Evolutionary conservation across 495 filamentous ascomycete species (phyloP), one percentile per base, ranked within the genome.

Genomic region (Neurospora tetrasperma): DNA sequence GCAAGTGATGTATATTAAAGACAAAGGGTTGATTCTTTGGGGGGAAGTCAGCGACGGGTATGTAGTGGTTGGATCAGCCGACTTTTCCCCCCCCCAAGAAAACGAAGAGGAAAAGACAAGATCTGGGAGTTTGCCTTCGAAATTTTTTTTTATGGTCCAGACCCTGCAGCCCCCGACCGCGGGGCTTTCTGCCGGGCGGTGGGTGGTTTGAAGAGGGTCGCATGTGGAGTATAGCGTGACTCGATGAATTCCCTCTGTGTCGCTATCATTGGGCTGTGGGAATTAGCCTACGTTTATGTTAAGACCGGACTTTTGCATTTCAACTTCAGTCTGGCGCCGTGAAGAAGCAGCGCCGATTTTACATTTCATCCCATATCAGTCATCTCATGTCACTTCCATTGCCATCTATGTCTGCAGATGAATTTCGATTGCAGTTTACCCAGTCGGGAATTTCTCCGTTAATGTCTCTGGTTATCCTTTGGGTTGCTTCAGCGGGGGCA

Each of bases 41-140:
- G 80, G 79, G 78, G 75, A 74, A 77, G 71, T 72, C 80, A 80
- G 78, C 73, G 79, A 79, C 73, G 71, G 76, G 70, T 42, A 72
- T 72, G 62, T 66, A 35, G 27, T 73, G 74, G 71, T 70, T 74
- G 66, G 71, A 74, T 76, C 75, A 62, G 71, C 75, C 78, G 74
- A 79, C 80, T 78, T 77, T 77, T 80, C 76, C 80, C 79, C 48
- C 48, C 79, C 80, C 77, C 79, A 79, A 79, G 73, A 78, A 76
- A 3, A 66, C 54, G 14, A 78, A 78, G 74, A 73, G 70, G 59
- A 76, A 75, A 73, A 78, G 74, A 72, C 70, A 78, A 71, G 75
- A 43, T 73, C 71, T 76, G 62, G 59, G 73, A 74, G 73, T 48
- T 76, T 10, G 38, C 70, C 71, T 27, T 43, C 40, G 70, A 73